Percentiles rank a stretch among this genome's conserved stretches.
These are phyloP conservation scores for Parachaetomium inaequale DNA, from an alignment of 495 filamentous ascomycete species.

Conservation along the genomic window DNA sequence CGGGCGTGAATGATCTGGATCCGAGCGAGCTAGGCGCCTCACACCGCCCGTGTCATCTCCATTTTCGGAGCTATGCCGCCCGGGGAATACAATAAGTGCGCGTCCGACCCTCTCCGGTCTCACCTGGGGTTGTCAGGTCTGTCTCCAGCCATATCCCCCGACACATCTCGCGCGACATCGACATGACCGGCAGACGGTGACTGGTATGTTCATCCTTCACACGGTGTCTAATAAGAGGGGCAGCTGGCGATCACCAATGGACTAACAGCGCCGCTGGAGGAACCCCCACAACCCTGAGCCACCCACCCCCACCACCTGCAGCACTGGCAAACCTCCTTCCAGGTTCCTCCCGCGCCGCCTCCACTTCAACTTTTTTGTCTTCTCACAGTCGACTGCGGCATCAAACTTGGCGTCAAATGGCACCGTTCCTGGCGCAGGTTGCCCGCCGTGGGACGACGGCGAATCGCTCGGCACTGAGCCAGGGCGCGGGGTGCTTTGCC, in stretches of 20 bases:
- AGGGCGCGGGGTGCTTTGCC: constrained; percentile 10
- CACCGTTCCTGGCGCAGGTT: constrained; percentile 18
- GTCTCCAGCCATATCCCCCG: not conserved
- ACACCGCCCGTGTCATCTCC: constrained; percentile 18
- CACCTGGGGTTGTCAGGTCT: not conserved
- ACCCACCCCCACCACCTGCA: not conserved
- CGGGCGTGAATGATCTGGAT: not conserved
- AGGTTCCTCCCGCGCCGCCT: not conserved
- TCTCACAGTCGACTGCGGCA: not conserved
- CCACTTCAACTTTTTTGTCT: not conserved
- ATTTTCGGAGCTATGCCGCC: constrained; percentile 20
- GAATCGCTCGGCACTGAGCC: constrained; percentile 14
- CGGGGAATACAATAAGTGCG: constrained; percentile 9
- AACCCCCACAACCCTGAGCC: not conserved
- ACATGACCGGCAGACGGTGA: constrained; percentile 3
- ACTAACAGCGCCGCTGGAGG: not conserved
- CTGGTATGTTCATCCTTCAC: not conserved
- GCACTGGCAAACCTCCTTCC: not conserved
- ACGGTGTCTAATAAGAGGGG: not conserved
- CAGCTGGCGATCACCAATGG: not conserved
- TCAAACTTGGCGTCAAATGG: constrained; percentile 12
- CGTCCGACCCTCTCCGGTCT: not conserved
- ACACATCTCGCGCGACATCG: not conserved
- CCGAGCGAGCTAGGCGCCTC: not conserved
- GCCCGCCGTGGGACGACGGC: constrained; percentile 19